phyloP scores from a whole-genome alignment of 2,329 filamentous ascomycete species.

The Aureobasidium lini region DNA sequence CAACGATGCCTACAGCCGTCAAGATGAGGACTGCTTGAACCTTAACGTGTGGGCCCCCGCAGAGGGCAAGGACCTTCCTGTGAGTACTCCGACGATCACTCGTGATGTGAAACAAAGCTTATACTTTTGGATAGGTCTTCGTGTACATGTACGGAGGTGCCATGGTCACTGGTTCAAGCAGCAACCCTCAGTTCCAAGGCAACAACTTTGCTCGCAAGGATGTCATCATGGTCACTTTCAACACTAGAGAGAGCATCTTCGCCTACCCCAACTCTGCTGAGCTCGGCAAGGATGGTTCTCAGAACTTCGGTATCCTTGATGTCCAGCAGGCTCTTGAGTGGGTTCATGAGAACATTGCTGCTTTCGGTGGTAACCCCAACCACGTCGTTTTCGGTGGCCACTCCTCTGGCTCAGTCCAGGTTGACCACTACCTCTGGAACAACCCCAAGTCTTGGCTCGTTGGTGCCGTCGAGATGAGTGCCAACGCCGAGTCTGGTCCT shows the following conservation, averaged over 20 bases:
- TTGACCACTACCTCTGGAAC: slow-evolving; percentile 34
- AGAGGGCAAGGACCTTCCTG: neutral
- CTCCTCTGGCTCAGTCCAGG: slow-evolving; percentile 26
- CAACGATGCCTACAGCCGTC: slow-evolving; percentile 17
- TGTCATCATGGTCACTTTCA: slow-evolving; percentile 11
- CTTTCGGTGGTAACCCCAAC: slow-evolving; percentile 9
- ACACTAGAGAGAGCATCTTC: slow-evolving; percentile 11
- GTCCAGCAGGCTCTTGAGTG: slow-evolving; percentile 4
- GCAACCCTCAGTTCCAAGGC: slow-evolving; percentile 22
- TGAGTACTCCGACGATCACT: neutral
- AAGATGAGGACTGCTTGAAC: slow-evolving; percentile 13
- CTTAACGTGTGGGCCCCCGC: slow-evolving; percentile 10
- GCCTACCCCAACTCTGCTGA: slow-evolving; percentile 11
- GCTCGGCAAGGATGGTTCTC: slow-evolving; percentile 2
- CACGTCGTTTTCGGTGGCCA: slow-evolving; percentile 23
- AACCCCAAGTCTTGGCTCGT: slow-evolving; percentile 10
- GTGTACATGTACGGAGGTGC: slow-evolving; percentile 13
- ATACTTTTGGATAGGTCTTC: neutral
- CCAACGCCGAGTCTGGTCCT: slow-evolving; percentile 35
- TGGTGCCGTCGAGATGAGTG: slow-evolving; percentile 32
- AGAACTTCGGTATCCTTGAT: slow-evolving; percentile 13
- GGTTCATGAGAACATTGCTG: slow-evolving; percentile 11
- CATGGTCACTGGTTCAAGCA: slow-evolving; percentile 15
- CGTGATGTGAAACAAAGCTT: neutral
- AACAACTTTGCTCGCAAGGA: slow-evolving; percentile 13